A percentile compares a stretch with the other conserved stretches of the same genome.
phyloP scores from a whole-genome alignment of 2,329 filamentous ascomycete genomes.

The Leptographium lundbergii region DNA sequence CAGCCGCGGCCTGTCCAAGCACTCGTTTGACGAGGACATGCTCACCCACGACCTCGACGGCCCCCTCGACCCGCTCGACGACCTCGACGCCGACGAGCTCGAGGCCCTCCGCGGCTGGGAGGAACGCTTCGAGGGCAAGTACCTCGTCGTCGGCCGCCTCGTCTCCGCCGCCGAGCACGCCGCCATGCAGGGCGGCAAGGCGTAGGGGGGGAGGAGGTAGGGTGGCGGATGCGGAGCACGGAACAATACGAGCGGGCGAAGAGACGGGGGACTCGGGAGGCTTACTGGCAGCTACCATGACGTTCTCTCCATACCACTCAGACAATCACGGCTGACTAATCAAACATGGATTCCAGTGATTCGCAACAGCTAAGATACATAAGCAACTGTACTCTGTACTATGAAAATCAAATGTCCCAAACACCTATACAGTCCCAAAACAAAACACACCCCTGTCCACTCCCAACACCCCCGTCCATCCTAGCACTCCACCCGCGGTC shows the following conservation, averaged over 20 bases:
- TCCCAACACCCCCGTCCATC: too few relatives aligned
- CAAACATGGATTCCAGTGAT: too few relatives aligned
- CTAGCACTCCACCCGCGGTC: constrained; percentile 8
- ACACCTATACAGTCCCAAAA: neutral
- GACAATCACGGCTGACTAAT: too few relatives aligned
- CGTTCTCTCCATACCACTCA: too few relatives aligned
- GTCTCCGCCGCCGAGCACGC: constrained; percentile 39
- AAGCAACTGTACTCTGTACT: too few relatives aligned
- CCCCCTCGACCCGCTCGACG: constrained; percentile 64
- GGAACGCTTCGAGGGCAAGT: constrained; percentile 86
- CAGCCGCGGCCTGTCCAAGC: constrained; percentile 71
- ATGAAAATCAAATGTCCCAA: too few relatives aligned
- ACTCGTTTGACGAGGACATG: constrained; percentile 93
- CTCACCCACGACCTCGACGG: constrained; percentile 81
- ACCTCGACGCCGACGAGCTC: constrained; percentile 60
- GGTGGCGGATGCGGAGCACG: neutral
- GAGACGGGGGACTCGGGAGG: too few relatives aligned
- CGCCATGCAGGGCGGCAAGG: neutral
- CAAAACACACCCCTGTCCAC: neutral
- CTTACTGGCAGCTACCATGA: too few relatives aligned
- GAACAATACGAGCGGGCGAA: too few relatives aligned
- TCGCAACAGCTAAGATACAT: too few relatives aligned
- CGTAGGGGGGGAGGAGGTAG: neutral
- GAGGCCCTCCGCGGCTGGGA: constrained; percentile 86
- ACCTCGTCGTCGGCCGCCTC: constrained; percentile 82